Conservation (phyloP, 257 asterid species). For the Solanum clarkiae region DNA sequence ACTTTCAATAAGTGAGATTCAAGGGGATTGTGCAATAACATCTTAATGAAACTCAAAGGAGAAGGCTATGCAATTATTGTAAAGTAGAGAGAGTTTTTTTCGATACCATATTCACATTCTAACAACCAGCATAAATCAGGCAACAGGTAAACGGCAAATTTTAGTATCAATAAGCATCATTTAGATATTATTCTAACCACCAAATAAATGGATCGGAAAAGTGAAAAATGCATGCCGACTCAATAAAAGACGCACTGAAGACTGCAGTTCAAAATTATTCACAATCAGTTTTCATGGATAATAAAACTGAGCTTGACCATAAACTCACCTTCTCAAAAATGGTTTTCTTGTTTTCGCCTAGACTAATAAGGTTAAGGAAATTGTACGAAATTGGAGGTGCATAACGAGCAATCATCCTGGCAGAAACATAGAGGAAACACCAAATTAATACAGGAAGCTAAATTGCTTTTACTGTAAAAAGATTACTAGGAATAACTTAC, state of each 20-base stretch:
- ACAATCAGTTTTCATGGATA: background rate
- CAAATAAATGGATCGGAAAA: background rate
- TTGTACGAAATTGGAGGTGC: slow-evolving; percentile 98
- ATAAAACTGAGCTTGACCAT: background rate
- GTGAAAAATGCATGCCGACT: background rate
- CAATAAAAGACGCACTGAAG: background rate
- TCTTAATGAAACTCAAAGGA: background rate
- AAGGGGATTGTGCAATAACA: background rate
- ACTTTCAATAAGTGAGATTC: background rate
- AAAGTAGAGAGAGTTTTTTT: background rate
- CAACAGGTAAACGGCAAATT: background rate
- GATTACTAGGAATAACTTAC: slow-evolving; percentile 34
- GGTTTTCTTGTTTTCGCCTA: slow-evolving; percentile 56
- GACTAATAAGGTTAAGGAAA: slow-evolving; percentile 93
- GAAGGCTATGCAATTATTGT: background rate
- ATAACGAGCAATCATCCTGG: slow-evolving; percentile 98
- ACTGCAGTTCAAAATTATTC: background rate
- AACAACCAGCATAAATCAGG: background rate
- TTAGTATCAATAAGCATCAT: background rate
- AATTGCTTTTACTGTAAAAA: background rate
- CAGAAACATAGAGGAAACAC: background rate
- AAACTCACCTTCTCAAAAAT: slow-evolving; percentile 77
- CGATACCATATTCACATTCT: background rate
- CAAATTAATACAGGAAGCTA: background rate
- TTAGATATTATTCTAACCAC: background rate